phyloP scores from a whole-genome alignment of 1,284 basidiomycete genomes.

The Pseudozyma tsukubaensis region DNA sequence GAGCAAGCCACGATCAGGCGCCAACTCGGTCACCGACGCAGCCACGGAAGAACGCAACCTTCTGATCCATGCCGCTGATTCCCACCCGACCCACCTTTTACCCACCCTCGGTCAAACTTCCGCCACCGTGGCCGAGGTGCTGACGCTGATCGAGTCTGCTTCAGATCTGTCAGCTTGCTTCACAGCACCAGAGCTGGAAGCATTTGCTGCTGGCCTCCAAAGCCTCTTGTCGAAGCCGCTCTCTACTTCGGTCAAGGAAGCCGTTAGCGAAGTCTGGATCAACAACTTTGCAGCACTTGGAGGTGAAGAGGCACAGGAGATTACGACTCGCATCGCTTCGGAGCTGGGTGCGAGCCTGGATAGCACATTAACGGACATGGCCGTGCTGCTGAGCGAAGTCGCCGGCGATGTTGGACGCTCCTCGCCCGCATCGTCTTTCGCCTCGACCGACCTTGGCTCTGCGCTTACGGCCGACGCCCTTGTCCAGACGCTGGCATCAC shows the following conservation, averaged over 20 bases:
- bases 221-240: conserved; percentile 35
- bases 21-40: conserved; percentile 4
- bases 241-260: conserved; percentile 45
- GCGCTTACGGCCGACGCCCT: conserved; percentile 39
- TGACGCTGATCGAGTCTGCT: conserved; percentile 39
- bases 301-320: conserved; percentile 28
- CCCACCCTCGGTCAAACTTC: conserved; percentile 42
- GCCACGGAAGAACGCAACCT: conserved; percentile 31
- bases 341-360: conserved; percentile 49
- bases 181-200: conserved; percentile 39
- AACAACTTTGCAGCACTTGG: conserved; percentile 35
- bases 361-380: conserved; percentile 35
- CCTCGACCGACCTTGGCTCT: conserved; percentile 43
- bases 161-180: conserved; percentile 36
- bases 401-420: conserved; percentile 11
- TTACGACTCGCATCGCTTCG: conserved; percentile 18
- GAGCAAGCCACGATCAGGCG: conserved; percentile 4
- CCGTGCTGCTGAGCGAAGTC: conserved; percentile 38
- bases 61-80: conserved; percentile 36
- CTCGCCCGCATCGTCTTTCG: conserved; percentile 9
- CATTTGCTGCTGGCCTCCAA: conserved; percentile 37
- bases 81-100: conserved; percentile 39
- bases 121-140: conserved; percentile 44
- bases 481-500: conserved; percentile 36
- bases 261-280: conserved; percentile 36